Evolutionary conservation across 1,284 basidiomycete genomes (phyloP), one percentile per base, ranked within the genome.

Genomic region (Rhodotorula sp.): DNA sequence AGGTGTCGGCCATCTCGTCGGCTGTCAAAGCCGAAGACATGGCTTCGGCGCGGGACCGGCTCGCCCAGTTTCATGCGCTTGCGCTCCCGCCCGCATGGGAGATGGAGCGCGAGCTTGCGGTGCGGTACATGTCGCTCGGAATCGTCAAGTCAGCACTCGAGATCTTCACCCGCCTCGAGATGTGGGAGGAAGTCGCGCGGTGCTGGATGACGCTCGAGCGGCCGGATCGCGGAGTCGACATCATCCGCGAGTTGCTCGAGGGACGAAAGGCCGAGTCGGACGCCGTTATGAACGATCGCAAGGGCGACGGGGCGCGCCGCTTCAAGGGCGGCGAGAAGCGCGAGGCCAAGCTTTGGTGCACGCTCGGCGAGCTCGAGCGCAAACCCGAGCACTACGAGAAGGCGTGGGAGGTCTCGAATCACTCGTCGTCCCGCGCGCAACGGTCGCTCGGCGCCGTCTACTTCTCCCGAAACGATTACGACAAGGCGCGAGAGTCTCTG

Each of bases 151-250:
- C 90, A 5, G 92, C 94, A 1, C 82, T 96, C 60, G 92, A 91
- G 79, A 93, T 96, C 67, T 97, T 93, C 79, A 89, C 92, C 80
- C 85, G 90, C 55, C 83, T 95, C 67, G 92, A 97, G 81, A 93
- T 96, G 92, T 97, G 93, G 93, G 94, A 95, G 81, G 91, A 96
- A 72, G 93, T 90, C 13, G 91, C 92, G 34, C 84, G 86, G 70
- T 96, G 94, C 79, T 89, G 89, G 83, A 87, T 88, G 71, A 83
- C 87, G 34, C 85, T 94, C 81, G 94, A 94, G 74, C 83, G 86
- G 67, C 86, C 85, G 18, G 89, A 90, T 66, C 87, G 87, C 77
- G 94, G 88, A 1, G 84, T 92, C 69, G 79, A 83, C 1, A 86
- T 96, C 77, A 91, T 96, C 31, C 85, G 85, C 34, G 92, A 94